Evolutionary conservation across 2,329 filamentous ascomycete genomes (phyloP).

Genomic region (Pestalotiopsis sp.): DNA sequence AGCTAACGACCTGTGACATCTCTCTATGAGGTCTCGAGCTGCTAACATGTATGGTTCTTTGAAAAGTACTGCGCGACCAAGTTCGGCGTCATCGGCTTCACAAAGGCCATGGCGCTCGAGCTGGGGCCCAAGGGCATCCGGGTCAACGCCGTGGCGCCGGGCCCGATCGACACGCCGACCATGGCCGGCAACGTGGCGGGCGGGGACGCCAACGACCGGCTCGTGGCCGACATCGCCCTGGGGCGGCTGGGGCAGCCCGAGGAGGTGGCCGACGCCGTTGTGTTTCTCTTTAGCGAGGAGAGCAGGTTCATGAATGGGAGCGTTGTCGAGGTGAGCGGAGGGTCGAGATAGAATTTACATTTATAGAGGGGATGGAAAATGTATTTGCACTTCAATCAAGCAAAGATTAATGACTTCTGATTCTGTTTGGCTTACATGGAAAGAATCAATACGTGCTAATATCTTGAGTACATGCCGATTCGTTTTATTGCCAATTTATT

Average conservation of each 20-base stretch:
- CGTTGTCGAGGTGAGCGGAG: constrained; percentile 42
- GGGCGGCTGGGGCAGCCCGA: constrained; percentile 28
- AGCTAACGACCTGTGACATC: neutral
- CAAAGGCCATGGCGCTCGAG: constrained; percentile 43
- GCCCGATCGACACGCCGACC: constrained; percentile 30
- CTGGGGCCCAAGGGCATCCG: constrained; percentile 39
- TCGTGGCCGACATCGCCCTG: constrained; percentile 25
- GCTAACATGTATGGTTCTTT: neutral
- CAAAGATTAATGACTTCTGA: neutral
- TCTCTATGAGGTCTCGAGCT: neutral
- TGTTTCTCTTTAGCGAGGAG: constrained; percentile 53
- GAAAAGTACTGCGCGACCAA: constrained; percentile 36
- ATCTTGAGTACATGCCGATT: neutral
- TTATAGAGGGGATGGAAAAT: rapidly evolving
- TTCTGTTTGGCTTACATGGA: neutral
- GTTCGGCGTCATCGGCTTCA: constrained; percentile 43
- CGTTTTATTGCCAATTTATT: neutral
- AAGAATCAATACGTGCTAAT: neutral
- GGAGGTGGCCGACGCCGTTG: constrained; percentile 37
- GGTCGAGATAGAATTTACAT: neutral
- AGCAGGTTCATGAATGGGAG: constrained; percentile 57
- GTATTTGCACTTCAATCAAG: neutral
- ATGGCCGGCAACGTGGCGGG: constrained; percentile 49
- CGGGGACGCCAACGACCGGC: constrained; percentile 35
- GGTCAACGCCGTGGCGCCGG: constrained; percentile 35